Evolutionary conservation across 1,284 basidiomycete species (phyloP), one percentile per base, ranked within the genome.

Genomic region (Sanghuangporus sanghuang): DNA sequence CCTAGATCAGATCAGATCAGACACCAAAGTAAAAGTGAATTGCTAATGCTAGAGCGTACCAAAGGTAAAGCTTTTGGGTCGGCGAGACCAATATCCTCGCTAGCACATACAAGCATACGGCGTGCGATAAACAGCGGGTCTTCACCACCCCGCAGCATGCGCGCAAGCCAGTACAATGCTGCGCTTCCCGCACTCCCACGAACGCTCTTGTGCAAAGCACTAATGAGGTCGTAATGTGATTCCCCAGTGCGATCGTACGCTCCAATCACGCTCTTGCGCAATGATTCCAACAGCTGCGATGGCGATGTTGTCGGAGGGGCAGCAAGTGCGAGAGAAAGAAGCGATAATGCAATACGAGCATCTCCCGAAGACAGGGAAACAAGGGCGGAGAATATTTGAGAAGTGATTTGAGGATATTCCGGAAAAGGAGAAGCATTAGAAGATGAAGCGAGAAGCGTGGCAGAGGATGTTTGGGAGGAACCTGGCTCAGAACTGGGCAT

Each of bases 91-190:
- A 95, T 84, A 70, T 95, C 93, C 73, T 95, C 93, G 60, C 89
- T 92, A 1, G 93, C 92, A 62, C 92, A 89, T 1, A 95, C 89
- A 14, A 93, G 83, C 74, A 95, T 83, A 38, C 93, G 79, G 32
- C 94, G 80, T 1, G 89, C 91, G 66, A 96, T 85, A 71, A 90
- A 96, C 42, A 95, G 72, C 2, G 95, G 90, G 74, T 96, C 95
- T 73, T 96, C 93, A 11, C 93, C 94, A n/a, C 85, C 89, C 54
- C 80, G 82, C 40, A 93, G 77, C 90, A 94, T 93, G 52, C 87
- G 81, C 9, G 91, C 92, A 6, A 95, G 79, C 93, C 93, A 96
- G 75, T 96, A 96, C 77, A 96, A 78, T 6, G 92, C 92, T 0
- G 92, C 94, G 68, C 85, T 83, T 1, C 87, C 85, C 68, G 95